phyloP scores from a whole-genome alignment of 1,139 yeast species.

The Blastobotrys indianensis region DNA sequence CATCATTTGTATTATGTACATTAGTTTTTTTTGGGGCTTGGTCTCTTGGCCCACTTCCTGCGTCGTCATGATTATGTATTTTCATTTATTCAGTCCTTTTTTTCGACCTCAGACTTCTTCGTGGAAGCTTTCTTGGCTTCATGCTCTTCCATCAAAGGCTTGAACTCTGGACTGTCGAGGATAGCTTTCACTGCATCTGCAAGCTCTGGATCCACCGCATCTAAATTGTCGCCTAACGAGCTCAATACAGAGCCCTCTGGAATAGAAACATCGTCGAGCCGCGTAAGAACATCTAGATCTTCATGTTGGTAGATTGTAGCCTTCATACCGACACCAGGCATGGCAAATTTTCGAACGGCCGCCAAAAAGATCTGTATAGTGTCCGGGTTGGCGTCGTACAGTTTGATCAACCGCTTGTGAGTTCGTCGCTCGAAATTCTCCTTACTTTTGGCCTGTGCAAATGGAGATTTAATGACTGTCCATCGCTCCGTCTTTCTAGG shows the following conservation, averaged over 20 bases:
- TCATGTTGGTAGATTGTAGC: constrained; percentile 65
- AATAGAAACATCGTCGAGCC: constrained; percentile 25
- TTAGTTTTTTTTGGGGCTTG: too few species aligned
- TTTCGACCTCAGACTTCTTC: background rate
- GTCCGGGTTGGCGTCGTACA: constrained; percentile 83
- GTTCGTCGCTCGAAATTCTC: constrained; percentile 92
- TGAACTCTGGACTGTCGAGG: constrained; percentile 59
- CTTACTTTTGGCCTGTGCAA: constrained; percentile 89
- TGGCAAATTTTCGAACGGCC: constrained; percentile 68
- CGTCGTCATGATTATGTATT: background rate
- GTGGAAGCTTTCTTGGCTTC: background rate
- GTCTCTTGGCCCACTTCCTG: background rate
- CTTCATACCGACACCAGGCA: constrained; percentile 77
- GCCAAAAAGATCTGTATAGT: constrained; percentile 79
- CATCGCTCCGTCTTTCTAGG: constrained; percentile 77
- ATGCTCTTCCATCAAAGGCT: constrained; percentile 23
- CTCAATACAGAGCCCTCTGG: constrained; percentile 2
- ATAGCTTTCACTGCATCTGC: constrained; percentile 69
- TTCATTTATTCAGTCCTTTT: too few species aligned
- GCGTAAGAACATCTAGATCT: constrained; percentile 36
- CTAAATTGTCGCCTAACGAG: constrained; percentile 10
- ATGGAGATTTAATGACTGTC: constrained; percentile 91
- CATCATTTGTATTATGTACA: background rate
- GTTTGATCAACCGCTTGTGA: constrained; percentile 62
- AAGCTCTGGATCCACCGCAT: constrained; percentile 48